phyloP scores from a whole-genome alignment of 2,329 filamentous ascomycete species.

The Huntiella bhutanensis region DNA sequence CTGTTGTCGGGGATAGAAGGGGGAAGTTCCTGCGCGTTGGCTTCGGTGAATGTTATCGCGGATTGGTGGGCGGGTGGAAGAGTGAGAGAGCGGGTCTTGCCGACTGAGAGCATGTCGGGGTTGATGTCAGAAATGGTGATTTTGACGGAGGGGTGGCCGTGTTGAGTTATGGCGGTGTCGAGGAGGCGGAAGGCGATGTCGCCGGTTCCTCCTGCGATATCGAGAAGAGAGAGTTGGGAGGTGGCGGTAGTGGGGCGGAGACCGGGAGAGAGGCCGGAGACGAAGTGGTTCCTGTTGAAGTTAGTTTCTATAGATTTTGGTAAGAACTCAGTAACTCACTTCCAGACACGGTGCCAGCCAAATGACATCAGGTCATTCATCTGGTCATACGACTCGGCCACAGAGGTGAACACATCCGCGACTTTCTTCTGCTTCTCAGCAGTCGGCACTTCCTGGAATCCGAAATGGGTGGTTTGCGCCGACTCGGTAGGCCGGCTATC shows the following conservation, averaged over 20 bases:
- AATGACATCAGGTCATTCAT: conserved; percentile 99
- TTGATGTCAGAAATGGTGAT: conserved; percentile 96
- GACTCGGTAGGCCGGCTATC: neutral
- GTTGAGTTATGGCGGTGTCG: conserved; percentile 64
- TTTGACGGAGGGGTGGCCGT: conserved; percentile 53
- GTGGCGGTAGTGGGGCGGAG: conserved; percentile 27
- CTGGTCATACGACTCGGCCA: conserved; percentile 82
- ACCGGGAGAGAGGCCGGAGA: conserved; percentile 75
- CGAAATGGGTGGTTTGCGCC: conserved; percentile 52
- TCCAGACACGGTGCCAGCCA: conserved; percentile 92
- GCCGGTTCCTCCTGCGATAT: conserved; percentile 90
- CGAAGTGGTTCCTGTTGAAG: conserved; percentile 55
- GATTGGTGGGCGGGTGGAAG: conserved; percentile 33
- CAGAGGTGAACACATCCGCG: conserved; percentile 79
- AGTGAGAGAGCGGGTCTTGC: conserved; percentile 51
- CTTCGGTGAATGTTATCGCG: conserved; percentile 60
- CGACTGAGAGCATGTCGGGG: conserved; percentile 79
- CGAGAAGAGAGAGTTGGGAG: conserved; percentile 55
- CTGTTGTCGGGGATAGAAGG: conserved; percentile 42
- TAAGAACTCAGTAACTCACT: conserved; percentile 24
- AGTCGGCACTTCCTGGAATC: conserved; percentile 70
- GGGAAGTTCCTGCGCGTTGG: conserved; percentile 66
- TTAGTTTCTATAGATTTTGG: neutral
- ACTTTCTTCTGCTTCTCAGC: conserved; percentile 55
- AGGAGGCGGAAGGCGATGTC: conserved; percentile 97